Evolutionary conservation across 116 monocot genomes (phyloP).

Genomic region (Posidonia oceanica): DNA sequence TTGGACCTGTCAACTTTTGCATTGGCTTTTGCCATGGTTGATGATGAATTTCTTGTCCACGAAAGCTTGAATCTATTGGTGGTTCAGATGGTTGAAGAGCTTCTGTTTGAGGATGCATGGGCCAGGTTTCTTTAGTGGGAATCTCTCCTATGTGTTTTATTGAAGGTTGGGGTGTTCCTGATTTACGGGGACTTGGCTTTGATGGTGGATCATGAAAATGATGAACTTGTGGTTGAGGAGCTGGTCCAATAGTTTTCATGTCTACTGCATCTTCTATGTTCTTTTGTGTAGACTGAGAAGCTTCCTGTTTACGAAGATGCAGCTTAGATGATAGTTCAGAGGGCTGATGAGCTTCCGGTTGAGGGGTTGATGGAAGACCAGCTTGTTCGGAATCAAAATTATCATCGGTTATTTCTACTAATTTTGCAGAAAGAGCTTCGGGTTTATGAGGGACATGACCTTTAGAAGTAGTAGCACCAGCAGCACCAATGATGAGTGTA

Average conservation of each 20-base stretch:
- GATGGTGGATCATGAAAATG: neutral
- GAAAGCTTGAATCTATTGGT: neutral
- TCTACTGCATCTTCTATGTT: neutral
- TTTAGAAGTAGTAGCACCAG: neutral
- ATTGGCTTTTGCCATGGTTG: no score
- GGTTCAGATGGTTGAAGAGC: neutral
- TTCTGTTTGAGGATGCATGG: neutral
- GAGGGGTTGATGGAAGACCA: neutral
- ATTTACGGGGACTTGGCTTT: neutral
- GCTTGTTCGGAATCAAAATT: neutral
- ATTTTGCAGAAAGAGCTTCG: neutral
- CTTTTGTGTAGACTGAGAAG: neutral
- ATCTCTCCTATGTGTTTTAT: neutral
- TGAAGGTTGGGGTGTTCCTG: neutral
- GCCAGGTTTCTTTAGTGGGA: neutral
- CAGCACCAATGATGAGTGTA: no score
- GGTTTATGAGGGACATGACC: neutral
- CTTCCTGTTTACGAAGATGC: neutral
- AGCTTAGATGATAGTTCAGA: neutral
- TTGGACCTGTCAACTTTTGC: no score
- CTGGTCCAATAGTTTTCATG: neutral
- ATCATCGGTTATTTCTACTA: neutral
- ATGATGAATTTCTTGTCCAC: neutral
- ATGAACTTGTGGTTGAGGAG: neutral
- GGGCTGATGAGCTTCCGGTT: neutral